Conservation (phyloP, 1,139 yeast species). For the Debaryomyces udenii region DNA sequence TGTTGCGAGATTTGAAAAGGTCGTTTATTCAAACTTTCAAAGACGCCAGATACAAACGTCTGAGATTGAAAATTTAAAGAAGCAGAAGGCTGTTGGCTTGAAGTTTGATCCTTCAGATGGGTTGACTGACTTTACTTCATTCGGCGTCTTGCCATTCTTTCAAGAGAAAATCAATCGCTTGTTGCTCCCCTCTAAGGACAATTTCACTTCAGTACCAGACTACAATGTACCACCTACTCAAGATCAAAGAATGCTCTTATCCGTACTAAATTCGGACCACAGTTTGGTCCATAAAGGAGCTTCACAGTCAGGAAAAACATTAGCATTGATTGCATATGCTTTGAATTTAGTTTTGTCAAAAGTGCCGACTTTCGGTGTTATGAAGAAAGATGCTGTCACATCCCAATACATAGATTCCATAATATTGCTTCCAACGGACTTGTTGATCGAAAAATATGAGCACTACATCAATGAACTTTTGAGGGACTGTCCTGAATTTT, state of each 20-base stretch:
- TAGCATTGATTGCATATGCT: constrained; percentile 26
- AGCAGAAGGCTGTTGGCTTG: constrained; percentile 8
- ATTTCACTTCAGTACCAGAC: constrained; percentile 13
- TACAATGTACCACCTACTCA: constrained; percentile 25
- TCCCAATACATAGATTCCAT: constrained; percentile 21
- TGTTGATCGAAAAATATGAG: constrained; percentile 24
- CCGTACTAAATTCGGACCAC: constrained; percentile 22
- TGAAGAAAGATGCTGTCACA: constrained; percentile 12
- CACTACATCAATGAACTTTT: constrained; percentile 17
- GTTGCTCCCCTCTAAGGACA: constrained; percentile 6
- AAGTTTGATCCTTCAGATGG: constrained; percentile 20
- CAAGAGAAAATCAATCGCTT: constrained; percentile 27
- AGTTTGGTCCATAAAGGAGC: constrained; percentile 24
- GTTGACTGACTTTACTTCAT: constrained; percentile 24
- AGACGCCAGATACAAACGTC: constrained; percentile 4
- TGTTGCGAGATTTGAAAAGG: neutral
- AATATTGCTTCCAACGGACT: constrained; percentile 33
- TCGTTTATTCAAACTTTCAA: neutral
- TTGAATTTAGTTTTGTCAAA: constrained; percentile 26
- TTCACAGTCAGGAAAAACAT: constrained; percentile 29
- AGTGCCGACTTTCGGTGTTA: constrained; percentile 23
- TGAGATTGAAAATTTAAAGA: neutral
- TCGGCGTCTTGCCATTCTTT: constrained; percentile 32
- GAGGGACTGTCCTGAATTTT: constrained; percentile 23
- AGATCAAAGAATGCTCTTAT: constrained; percentile 28